Evolutionary conservation across 345 rosid species (phyloP), one percentile per base, ranked within the genome.

Genomic region (Gossypium mustelinum): DNA sequence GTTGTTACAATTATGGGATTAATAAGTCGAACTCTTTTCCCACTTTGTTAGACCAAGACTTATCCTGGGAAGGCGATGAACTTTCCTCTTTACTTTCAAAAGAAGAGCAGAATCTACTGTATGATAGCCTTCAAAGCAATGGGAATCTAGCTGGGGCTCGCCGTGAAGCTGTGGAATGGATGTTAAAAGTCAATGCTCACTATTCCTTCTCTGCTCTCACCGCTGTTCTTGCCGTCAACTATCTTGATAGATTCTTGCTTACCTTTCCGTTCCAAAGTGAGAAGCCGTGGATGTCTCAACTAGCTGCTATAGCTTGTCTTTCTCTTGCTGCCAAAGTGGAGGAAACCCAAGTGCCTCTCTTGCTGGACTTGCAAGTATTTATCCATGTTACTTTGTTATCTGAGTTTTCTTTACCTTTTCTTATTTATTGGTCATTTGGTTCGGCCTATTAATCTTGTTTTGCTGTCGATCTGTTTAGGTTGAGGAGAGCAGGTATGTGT

Each of bases 301-400:
- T 91, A 12, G 79, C 82, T 25, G 91, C 94, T 39, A 91, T 91
- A 64, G 89, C 94, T 76, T 89, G 94, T 73, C 81, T 91, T 58
- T 89, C 97, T 57, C 80, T 91, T 17, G 92, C 94, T 2, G 97
- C 97, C 68, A 88, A 88, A 29, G 84, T 88, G 64, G 91, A 88
- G 67, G 91, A 88, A 80, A 82, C 83, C 68, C 81, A 81, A 61
- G 97, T 86, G 39, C 92, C 94, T 18, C 86, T 88, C 70, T 73
- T 91, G 17, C 66, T 86, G 65, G 92, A 89, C 81, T 84, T 91
- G 29, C 97, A 89, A 81, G 96, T 87, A 81, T 22, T 9, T 10
- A 22, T 34, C 41, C 41, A 5, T 47, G 79, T 73, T 20, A n/a
- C 13, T 57, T 47, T 72, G 4, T 29, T 29, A 71, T 2, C 59